Evolutionary conservation across 225 moss, liverwort and hornwort species (phyloP).

Genomic region (Polytrichum commune): DNA sequence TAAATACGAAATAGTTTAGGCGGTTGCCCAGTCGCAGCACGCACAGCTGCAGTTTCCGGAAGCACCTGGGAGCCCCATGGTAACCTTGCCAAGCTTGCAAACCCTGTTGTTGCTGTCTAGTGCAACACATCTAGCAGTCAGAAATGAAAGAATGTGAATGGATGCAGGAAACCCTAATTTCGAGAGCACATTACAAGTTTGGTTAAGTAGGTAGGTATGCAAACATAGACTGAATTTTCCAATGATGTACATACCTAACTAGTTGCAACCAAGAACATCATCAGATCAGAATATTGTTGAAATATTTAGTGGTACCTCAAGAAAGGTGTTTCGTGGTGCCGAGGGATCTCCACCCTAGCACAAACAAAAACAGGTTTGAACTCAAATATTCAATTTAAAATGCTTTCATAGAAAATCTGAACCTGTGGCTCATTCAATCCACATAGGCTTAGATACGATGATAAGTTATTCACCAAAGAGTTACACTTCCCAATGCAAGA

Average conservation of each 20-base stretch:
- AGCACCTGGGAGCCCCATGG: slow-evolving; percentile 92
- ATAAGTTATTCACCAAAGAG: too few species aligned
- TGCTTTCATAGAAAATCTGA: too few species aligned
- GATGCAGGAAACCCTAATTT: too few species aligned
- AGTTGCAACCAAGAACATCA: neutral
- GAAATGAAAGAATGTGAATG: too few species aligned
- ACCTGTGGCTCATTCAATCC: too few species aligned
- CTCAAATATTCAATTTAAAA: too few species aligned
- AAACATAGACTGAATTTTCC: too few species aligned
- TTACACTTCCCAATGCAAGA: too few species aligned
- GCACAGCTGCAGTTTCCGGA: slow-evolving; percentile 63
- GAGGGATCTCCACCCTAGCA: slow-evolving; percentile 90
- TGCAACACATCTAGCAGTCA: slow-evolving; percentile 1
- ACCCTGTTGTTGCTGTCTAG: slow-evolving; percentile 85
- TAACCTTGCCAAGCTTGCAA: slow-evolving; percentile 88
- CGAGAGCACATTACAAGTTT: too few species aligned
- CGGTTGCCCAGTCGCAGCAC: slow-evolving; percentile 64
- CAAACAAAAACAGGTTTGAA: neutral
- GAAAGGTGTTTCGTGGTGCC: slow-evolving; percentile 72
- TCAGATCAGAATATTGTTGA: neutral
- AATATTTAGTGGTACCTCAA: slow-evolving; percentile 55
- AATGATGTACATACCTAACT: too few species aligned
- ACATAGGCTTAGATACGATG: too few species aligned
- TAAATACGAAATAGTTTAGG: slow-evolving; percentile 69
- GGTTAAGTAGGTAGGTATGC: too few species aligned